phyloP scores from a whole-genome alignment of 192 early-diverging fungal genomes.

The Kappamyces sp. region DNA sequence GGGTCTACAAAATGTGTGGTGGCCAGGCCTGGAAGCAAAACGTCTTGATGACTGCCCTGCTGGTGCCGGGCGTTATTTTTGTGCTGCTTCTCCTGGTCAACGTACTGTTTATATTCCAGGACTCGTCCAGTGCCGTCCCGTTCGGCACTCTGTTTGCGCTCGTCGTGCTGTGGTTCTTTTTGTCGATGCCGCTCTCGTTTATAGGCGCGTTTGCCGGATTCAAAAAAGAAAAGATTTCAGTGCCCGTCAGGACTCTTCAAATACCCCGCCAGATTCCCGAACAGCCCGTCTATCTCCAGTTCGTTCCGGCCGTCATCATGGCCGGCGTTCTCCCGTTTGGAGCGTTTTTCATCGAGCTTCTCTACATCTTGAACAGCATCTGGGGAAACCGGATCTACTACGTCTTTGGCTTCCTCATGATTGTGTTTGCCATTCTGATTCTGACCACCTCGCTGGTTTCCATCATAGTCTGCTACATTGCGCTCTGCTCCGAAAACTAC shows the following conservation, averaged over 20 bases:
- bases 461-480: conserved; percentile 55
- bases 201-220: conserved; percentile 86
- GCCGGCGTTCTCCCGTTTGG: conserved; percentile 66
- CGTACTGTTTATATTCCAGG: conserved; percentile 76
- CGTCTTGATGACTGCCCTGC: conserved; percentile 69
- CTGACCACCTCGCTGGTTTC: conserved; percentile 52
- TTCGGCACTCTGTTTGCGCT: conserved; percentile 80
- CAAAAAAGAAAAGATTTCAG: conserved; percentile 63
- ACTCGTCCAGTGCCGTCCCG: conserved; percentile 86
- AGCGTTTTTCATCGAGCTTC: conserved; percentile 60
- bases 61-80: conserved; percentile 76
- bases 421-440: conserved; percentile 51
- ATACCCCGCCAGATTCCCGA: conserved; percentile 89
- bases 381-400: conserved; percentile 54
- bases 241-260: conserved; percentile 83
- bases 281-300: conserved; percentile 63
- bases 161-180: conserved; percentile 69
- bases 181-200: conserved; percentile 73
- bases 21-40: conserved; percentile 84
- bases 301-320: conserved; percentile 51
- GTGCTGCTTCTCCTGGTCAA: conserved; percentile 65
- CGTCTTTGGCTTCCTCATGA: conserved; percentile 52
- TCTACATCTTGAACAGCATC: conserved; percentile 54
- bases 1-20: conserved; percentile 88
- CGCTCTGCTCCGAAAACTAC: conserved; percentile 47